Conservation (phyloP, 2,329 filamentous ascomycete genomes). For the Emmonsiellopsis sp. region DNA sequence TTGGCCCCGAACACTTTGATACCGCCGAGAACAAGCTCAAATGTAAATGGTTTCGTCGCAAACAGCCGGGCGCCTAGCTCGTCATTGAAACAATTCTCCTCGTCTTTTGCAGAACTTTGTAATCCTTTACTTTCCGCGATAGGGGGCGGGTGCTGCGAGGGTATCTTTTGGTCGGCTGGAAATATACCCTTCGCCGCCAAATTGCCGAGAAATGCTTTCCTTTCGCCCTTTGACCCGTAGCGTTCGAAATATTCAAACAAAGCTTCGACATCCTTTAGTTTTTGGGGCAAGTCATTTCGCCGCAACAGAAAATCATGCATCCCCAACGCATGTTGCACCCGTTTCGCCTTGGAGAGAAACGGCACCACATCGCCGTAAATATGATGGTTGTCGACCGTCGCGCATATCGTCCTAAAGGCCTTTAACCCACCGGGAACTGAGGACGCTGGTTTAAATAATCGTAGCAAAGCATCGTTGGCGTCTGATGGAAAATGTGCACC, state of each 20-base stretch:
- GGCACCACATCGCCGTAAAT: constrained; percentile 37
- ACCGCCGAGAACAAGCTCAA: constrained; percentile 62
- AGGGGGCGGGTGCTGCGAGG: background rate
- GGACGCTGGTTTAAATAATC: constrained; percentile 20
- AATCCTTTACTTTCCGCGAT: background rate
- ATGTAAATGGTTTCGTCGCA: constrained; percentile 62
- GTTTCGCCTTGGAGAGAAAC: constrained; percentile 27
- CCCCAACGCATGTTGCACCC: constrained; percentile 29
- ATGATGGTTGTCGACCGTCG: constrained; percentile 24
- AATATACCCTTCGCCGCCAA: constrained; percentile 7
- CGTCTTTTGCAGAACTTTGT: background rate
- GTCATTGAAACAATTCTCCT: constrained; percentile 51
- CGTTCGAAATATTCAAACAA: constrained; percentile 30
- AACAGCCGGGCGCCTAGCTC: constrained; percentile 70
- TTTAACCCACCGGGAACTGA: constrained; percentile 18
- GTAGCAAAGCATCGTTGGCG: constrained; percentile 19
- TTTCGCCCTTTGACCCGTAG: constrained; percentile 16
- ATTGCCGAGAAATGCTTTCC: constrained; percentile 4
- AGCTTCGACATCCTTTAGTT: constrained; percentile 27
- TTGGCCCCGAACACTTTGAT: constrained; percentile 62
- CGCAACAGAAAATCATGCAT: constrained; percentile 39
- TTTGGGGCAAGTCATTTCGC: constrained; percentile 33
- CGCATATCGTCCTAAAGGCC: constrained; percentile 35
- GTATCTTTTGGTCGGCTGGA: background rate
- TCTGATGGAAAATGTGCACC: constrained; percentile 18